Evolutionary conservation across 169 alveolate genomes (phyloP), one percentile per base, ranked within the genome.

Genomic region (Eimeria maxima): DNA sequence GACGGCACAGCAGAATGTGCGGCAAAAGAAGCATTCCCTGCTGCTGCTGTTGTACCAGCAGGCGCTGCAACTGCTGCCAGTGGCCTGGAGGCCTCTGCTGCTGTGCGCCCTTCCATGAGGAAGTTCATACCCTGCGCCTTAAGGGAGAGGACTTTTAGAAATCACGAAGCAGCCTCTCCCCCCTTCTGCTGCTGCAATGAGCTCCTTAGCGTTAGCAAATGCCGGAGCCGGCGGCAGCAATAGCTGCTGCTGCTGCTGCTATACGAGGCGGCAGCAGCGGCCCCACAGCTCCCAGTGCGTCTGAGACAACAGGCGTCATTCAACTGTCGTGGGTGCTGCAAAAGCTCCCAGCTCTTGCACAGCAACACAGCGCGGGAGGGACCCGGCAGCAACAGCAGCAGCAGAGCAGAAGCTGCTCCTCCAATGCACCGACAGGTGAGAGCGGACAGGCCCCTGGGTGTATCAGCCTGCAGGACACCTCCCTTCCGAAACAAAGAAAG

Each of bases 1-100:
- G 93, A 60, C 18, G 93, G 50, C 29, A 18, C 93, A 55, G 93
- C 74, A 29, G 93, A 18, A 44, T 84, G 93, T 22, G 80, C 55
- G 8, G 93, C 60, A 38, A 57, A 84, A n/a, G 84, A 18, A 44
- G 63, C 93, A 45, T 33, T 53, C 6, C 86, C 81, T 63, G 94
- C 94, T 67, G 94, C 81, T 11, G 71, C 86, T 38, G 94, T 50
- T 42, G 69, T 83, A 53, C 83, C 94, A 44, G 86, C 86, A 33
- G 94, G 81, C 24, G 84, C 71, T 67, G 55, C 93, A 38, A 38
- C 78, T 53, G 78, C 93, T 84, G 93, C 93, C 6, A 44, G 78
- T n/a, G 93, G 93, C 93, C 93, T 84, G 38, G 74, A 8, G 57
- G 93, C 93, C 93, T 53, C 93, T 84, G 93, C 65, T 2, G 93